Percentiles rank a stretch among this genome's conserved stretches.
These are phyloP conservation scores for Fraxinus pennsylvanica DNA, from an alignment of 257 asterid genomes.

Conservation along the genomic window DNA sequence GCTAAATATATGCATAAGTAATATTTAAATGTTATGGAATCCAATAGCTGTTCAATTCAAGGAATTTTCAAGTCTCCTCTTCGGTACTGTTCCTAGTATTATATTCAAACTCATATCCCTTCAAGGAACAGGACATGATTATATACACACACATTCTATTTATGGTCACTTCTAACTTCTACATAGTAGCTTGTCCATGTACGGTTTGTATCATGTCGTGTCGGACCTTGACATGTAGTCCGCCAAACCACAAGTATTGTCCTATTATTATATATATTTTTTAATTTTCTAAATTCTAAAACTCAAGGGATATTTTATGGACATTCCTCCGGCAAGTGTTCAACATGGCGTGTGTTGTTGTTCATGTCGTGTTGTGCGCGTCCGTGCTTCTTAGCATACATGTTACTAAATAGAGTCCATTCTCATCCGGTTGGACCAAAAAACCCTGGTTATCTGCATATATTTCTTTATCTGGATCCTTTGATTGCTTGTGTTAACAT, in stretches of 20 bases:
- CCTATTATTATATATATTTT: no score
- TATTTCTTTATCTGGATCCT: neutral
- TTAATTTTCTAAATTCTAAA: no score
- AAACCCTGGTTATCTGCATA: neutral
- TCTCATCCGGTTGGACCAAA: neutral
- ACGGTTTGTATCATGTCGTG: no score
- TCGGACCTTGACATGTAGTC: no score
- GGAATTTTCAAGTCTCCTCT: neutral
- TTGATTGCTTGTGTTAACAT: neutral
- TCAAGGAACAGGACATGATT: neutral
- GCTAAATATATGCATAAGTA: slow-evolving; percentile 5
- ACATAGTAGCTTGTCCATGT: no score
- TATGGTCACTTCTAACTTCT: no score
- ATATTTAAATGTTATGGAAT: neutral
- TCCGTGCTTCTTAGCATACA: no score
- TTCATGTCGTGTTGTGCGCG: no score
- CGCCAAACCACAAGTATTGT: no score
- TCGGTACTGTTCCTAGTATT: neutral
- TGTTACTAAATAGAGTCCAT: neutral
- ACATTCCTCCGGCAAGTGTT: no score
- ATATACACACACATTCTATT: neutral
- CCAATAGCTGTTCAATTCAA: neutral
- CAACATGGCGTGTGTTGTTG: no score
- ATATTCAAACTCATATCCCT: neutral
- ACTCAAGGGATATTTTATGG: no score